Conservation (phyloP, 1,284 basidiomycete genomes). For the Rhodotorula sp. region DNA sequence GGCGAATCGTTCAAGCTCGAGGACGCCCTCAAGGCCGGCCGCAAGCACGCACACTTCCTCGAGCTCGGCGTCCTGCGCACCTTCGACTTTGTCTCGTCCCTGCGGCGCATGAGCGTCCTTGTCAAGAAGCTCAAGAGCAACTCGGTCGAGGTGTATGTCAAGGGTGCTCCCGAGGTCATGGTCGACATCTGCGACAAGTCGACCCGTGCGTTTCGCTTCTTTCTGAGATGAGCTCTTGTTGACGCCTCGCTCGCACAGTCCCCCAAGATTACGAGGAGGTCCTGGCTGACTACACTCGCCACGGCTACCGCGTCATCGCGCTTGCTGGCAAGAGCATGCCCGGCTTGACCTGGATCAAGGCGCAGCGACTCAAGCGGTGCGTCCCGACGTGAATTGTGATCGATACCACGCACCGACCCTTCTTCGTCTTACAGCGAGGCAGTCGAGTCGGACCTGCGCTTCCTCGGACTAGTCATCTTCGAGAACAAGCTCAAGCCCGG, state of each 20-base stretch:
- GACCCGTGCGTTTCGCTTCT: conserved; percentile 63
- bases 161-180: conserved; percentile 99
- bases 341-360: conserved; percentile 92
- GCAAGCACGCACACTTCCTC: conserved; percentile 88
- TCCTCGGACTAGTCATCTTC: conserved; percentile 95
- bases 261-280: conserved; percentile 96
- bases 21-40: conserved; percentile 79
- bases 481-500: conserved; percentile 98
- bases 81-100: conserved; percentile 92
- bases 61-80: conserved; percentile 94
- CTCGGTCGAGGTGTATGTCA: conserved; percentile 97
- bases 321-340: conserved; percentile 96
- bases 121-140: conserved; percentile 91
- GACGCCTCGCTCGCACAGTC: conserved; percentile 56
- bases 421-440: conserved; percentile 64
- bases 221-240: not conserved
- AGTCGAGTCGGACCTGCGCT: conserved; percentile 85
- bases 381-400: conserved; percentile 34
- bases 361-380: conserved; percentile 90
- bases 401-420: not conserved
- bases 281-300: conserved; percentile 92
- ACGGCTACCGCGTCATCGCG: conserved; percentile 97
- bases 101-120: conserved; percentile 95
- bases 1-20: conserved; percentile 83
- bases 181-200: conserved; percentile 84